Conservation (phyloP, 257 asterid genomes). For the Leptodermis oblonga region DNA sequence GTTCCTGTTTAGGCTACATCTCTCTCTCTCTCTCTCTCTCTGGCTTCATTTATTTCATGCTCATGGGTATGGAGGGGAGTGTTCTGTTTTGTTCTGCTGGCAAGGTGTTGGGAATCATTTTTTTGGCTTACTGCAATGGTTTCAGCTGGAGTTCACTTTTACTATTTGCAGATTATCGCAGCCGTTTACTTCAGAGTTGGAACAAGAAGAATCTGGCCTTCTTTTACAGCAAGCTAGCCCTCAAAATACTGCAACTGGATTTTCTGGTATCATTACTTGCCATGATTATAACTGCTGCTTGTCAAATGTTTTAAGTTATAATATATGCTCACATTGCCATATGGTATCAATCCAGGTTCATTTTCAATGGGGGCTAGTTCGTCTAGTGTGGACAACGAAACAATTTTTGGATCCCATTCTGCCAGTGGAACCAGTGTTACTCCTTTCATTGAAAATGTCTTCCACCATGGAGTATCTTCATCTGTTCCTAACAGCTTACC, state of each 20-base stretch:
- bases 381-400: conserved; percentile 44
- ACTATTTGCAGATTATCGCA: conserved; percentile 50
- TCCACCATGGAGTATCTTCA: conserved; percentile 56
- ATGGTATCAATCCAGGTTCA: conserved; percentile 41
- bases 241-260: conserved; percentile 53
- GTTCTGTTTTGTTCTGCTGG: not conserved
- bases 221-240: conserved; percentile 59
- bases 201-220: conserved; percentile 57
- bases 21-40: not conserved
- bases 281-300: conserved; percentile 15
- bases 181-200: conserved; percentile 59
- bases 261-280: conserved; percentile 59
- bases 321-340: conserved; percentile 16
- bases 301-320: conserved; percentile 4
- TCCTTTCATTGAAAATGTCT: conserved; percentile 50
- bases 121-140: not conserved
- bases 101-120: not conserved
- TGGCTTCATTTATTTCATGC: conserved; percentile 3
- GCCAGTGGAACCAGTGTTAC: conserved; percentile 44
- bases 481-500: conserved; percentile 63
- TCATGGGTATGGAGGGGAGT: not conserved
- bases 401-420: conserved; percentile 40
- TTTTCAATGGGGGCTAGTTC: conserved; percentile 45
- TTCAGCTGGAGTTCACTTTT: conserved; percentile 2
- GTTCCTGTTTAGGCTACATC: conserved; percentile 9